Evolutionary conservation across 495 filamentous ascomycete genomes (phyloP).

Genomic region (Aspergillus diversus): DNA sequence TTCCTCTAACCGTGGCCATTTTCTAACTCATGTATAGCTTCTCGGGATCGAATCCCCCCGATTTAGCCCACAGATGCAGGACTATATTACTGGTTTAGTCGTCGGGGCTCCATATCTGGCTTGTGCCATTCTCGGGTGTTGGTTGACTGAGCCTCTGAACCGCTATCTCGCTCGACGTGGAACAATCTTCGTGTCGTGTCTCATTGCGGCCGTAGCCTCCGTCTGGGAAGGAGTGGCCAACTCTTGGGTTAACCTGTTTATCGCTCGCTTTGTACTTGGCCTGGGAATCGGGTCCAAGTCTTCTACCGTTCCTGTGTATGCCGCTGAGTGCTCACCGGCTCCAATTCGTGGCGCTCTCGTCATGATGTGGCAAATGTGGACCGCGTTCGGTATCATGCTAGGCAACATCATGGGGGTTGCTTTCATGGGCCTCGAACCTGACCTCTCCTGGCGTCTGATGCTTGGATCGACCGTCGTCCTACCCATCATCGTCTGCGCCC

Average conservation of each 20-base stretch:
- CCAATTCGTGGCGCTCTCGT: slow-evolving; percentile 62
- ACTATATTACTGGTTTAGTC: slow-evolving; percentile 48
- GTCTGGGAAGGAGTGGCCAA: slow-evolving; percentile 54
- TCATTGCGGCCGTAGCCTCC: slow-evolving; percentile 51
- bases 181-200: slow-evolving; percentile 58
- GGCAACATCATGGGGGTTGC: slow-evolving; percentile 75
- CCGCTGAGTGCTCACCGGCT: slow-evolving; percentile 59
- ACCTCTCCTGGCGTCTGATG: slow-evolving; percentile 52
- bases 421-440: slow-evolving; percentile 49
- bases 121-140: slow-evolving; percentile 51
- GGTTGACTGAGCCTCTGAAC: slow-evolving; percentile 61
- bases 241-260: slow-evolving; percentile 56
- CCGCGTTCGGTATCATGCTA: slow-evolving; percentile 80
- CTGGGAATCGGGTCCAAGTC: slow-evolving; percentile 65
- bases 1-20: not conserved
- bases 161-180: slow-evolving; percentile 58
- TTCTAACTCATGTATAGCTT: slow-evolving; percentile 1
- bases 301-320: slow-evolving; percentile 60
- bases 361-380: slow-evolving; percentile 69
- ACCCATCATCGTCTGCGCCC: slow-evolving; percentile 46
- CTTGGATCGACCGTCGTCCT: slow-evolving; percentile 51
- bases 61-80: slow-evolving; percentile 27
- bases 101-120: slow-evolving; percentile 51
- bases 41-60: slow-evolving; percentile 20
- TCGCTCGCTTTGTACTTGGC: slow-evolving; percentile 62